phyloP scores from a whole-genome alignment of 2,329 filamentous ascomycete species.

The Sporothrix dimorphospora region DNA sequence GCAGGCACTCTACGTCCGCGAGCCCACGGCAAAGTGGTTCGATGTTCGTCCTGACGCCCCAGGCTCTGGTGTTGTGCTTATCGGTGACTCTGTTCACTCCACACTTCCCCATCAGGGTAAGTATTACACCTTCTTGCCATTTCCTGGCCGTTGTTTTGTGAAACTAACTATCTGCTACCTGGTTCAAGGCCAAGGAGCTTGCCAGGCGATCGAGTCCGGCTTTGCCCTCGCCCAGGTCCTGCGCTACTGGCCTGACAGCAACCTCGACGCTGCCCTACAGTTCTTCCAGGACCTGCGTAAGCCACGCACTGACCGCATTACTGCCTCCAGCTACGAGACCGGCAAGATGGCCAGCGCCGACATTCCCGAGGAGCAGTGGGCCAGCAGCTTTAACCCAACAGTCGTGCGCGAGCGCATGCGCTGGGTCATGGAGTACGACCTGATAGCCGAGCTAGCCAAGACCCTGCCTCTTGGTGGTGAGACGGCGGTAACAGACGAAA shows the following conservation, averaged over 20 bases:
- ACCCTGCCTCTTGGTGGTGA: constrained; percentile 10
- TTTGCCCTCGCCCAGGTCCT: constrained; percentile 40
- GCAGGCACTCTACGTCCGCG: constrained; percentile 39
- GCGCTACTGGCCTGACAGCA: constrained; percentile 31
- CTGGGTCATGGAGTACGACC: constrained; percentile 33
- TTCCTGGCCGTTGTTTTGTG: background rate
- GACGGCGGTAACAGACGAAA: background rate
- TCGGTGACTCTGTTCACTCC: constrained; percentile 62
- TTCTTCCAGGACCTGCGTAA: constrained; percentile 33
- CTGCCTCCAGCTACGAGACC: constrained; percentile 31
- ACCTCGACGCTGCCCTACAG: constrained; percentile 29
- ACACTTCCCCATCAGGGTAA: constrained; percentile 53
- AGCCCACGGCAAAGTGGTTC: constrained; percentile 53
- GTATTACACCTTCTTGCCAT: background rate
- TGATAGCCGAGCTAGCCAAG: constrained; percentile 31
- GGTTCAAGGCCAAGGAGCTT: constrained; percentile 45
- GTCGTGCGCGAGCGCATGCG: constrained; percentile 32
- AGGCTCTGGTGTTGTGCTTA: constrained; percentile 55
- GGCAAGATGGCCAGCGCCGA: constrained; percentile 34
- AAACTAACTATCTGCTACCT: background rate
- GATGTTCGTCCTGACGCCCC: constrained; percentile 42
- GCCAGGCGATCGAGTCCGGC: constrained; percentile 48
- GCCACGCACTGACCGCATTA: constrained; percentile 32
- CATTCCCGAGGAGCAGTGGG: constrained; percentile 32
- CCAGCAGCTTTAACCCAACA: constrained; percentile 24